Evolutionary conservation across 1,284 basidiomycete species (phyloP).

Genomic region (Ceratobasidium sp.): DNA sequence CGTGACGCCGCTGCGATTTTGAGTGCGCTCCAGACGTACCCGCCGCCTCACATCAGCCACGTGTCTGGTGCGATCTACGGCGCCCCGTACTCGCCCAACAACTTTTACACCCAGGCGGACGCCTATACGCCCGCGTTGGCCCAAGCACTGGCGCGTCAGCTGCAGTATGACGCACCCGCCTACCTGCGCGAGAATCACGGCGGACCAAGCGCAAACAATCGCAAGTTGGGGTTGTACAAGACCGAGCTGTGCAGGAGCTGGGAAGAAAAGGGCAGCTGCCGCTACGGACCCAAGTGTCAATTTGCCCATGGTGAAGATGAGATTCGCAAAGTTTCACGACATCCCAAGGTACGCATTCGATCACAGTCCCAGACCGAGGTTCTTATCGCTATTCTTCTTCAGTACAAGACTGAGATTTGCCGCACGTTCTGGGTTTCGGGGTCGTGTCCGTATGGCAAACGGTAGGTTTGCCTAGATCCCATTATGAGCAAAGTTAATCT

Average conservation of each 20-base stretch:
- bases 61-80: conserved; percentile 36
- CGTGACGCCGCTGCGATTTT: conserved; percentile 69
- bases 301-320: conserved; percentile 93
- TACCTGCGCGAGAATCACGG: conserved; percentile 41
- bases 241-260: conserved; percentile 92
- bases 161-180: conserved; percentile 42
- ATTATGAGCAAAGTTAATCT: conserved; percentile 1
- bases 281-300: conserved; percentile 89
- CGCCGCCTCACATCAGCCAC: conserved; percentile 30
- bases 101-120: conserved; percentile 75
- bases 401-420: conserved; percentile 95
- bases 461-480: conserved; percentile 55
- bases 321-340: conserved; percentile 81
- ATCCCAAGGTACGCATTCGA: conserved; percentile 77
- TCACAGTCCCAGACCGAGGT: not conserved
- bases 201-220: conserved; percentile 88
- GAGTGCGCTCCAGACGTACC: conserved; percentile 37
- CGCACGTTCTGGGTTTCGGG: conserved; percentile 94
- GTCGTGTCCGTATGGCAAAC: conserved; percentile 89
- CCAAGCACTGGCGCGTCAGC: conserved; percentile 37
- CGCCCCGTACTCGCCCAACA: conserved; percentile 60
- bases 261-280: conserved; percentile 92
- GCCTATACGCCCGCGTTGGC: conserved; percentile 72
- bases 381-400: conserved; percentile 50
- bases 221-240: conserved; percentile 90